Conservation (phyloP, 805 yeast genomes). For the Ogataea wickerhamii region DNA sequence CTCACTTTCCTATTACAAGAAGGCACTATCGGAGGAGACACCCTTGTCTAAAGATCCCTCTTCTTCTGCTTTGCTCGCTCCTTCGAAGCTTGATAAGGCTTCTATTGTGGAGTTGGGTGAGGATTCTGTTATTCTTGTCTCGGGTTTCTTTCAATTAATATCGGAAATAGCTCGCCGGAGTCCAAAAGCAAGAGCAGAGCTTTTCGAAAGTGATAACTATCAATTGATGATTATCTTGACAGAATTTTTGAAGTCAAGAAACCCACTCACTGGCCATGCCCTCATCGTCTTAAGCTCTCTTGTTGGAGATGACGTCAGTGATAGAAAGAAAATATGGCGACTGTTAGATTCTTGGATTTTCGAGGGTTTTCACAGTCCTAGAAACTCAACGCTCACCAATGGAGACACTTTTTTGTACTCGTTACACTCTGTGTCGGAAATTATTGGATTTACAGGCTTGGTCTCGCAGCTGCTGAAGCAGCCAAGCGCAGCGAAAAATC, state of each 20-base stretch:
- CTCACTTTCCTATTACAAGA: slow-evolving; percentile 31
- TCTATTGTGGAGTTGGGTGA: slow-evolving; percentile 62
- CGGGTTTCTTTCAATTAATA: slow-evolving; percentile 69
- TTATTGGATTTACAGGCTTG: slow-evolving; percentile 58
- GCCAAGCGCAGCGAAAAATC: slow-evolving; percentile 25
- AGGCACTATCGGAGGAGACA: slow-evolving; percentile 21
- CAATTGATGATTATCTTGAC: slow-evolving; percentile 27
- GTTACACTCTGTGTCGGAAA: slow-evolving; percentile 52
- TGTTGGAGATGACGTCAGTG: slow-evolving; percentile 41
- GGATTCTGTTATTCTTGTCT: slow-evolving; percentile 70
- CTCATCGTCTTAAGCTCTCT: slow-evolving; percentile 57
- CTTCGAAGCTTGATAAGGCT: slow-evolving; percentile 9
- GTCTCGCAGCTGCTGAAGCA: slow-evolving; percentile 37
- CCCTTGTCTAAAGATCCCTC: slow-evolving; percentile 1
- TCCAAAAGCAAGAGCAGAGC: slow-evolving; percentile 29
- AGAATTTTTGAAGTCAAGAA: slow-evolving; percentile 26
- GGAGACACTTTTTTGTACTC: slow-evolving; percentile 42
- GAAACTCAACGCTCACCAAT: slow-evolving; percentile 23
- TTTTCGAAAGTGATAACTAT: slow-evolving; percentile 32
- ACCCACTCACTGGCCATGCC: slow-evolving; percentile 43
- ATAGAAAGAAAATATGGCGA: slow-evolving; percentile 60
- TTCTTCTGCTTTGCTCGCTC: slow-evolving; percentile 2
- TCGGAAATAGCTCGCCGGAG: slow-evolving; percentile 47
- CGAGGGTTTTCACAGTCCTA: slow-evolving; percentile 20
- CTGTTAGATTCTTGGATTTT: slow-evolving; percentile 69